Evolutionary conservation across 768 basidiomycete genomes (phyloP), one percentile per base, ranked within the genome.

Genomic region (Candolleomyces aberdarensis): DNA sequence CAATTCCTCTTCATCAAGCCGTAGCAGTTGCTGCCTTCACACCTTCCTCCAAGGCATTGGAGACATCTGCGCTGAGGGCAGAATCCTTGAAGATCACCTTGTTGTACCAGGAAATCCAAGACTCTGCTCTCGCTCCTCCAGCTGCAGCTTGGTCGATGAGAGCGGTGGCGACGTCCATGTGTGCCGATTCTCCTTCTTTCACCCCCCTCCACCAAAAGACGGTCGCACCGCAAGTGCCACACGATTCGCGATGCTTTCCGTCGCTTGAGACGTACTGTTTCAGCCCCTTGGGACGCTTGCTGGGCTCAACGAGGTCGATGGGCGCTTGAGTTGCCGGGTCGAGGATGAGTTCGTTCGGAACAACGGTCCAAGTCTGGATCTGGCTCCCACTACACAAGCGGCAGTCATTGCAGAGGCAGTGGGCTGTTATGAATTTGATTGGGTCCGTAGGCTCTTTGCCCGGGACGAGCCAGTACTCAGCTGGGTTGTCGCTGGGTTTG

Each of bases 381-480:
- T 68, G 64, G 9, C 62, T 69, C 5, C 71, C 72, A 20, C 65
- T 66, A 6, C 66, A 65, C 5, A 66, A 56, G 22, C 70, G 64
- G 64, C 71, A 74, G 22, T 62, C 59, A 2, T 63, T 64, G 64
- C 72, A 74, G 1, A 67, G 64, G 61, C 72, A 74, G 60, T 71
- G 69, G 2, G 66, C 68, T 1, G 64, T 67, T 19, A 67, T 65
- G 51, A 70, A 74, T 15, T 58, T 67, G 32, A 70, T 65, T 13
- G 63, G 68, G 1, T 67, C 63, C 1, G 56, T 36, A 3, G 57
- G 15, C 61, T 62, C 29, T 10, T 56, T 48, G 8, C 48, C 31
- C 13, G 70, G 69, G 43, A 70, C 61, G 8, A 70, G 63, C 72
- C 72, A 73, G 64, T 69, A 72, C 26, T 72, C 70, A 47, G 71